Base-by-base conservation (phyloP, 805 yeast genomes). In the Candida patagonica region DNA sequence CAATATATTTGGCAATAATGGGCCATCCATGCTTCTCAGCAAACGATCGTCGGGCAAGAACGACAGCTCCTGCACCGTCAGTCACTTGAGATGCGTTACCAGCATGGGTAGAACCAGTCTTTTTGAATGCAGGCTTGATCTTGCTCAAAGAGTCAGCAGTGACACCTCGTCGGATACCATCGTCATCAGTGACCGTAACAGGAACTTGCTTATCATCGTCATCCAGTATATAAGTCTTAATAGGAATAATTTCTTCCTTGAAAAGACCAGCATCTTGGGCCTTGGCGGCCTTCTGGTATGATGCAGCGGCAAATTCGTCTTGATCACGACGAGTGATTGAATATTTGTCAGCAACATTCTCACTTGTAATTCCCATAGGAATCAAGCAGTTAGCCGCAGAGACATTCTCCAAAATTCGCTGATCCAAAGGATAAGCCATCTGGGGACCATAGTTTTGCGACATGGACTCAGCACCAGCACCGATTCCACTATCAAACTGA, bases 351-450 rank as follows among this genome's bases (percentile, higher is more conserved):
- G 94, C 88, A 42, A 89, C 83, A 60, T 89, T 89, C 67, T 89
- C 97, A 57, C 86, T 83, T 40, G 97, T 89, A 54, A 80, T 78
- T 34, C 97, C 97, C 97, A 89, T 89, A 49, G 97, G 97, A 47
- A 89, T 76, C 61, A 81, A 65, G 65, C 96, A 89, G 61, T 78
- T 78, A 46, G 67, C 67, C n/a, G 80, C 79, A 15, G 15, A 40
- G 35, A 66, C 72, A 37, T 59, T 54, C 49, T 68, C 59, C 42
- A 51, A 57, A 33, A 65, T 55, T 53, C 74, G 56, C 13, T 64
- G 63, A 16, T 72, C 70, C 44, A 80, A 67, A 30, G 67, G 64
- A 8, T 86, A 80, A 43, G 80, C 65, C 30, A 89, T 76, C 50
- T 73, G 73, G 19, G 92, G 82, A n/a, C 92, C 92, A 60, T 83